Evolutionary conservation across 345 rosid genomes (phyloP), one percentile per base, ranked within the genome.

Genomic region (Murraya koenigii): DNA sequence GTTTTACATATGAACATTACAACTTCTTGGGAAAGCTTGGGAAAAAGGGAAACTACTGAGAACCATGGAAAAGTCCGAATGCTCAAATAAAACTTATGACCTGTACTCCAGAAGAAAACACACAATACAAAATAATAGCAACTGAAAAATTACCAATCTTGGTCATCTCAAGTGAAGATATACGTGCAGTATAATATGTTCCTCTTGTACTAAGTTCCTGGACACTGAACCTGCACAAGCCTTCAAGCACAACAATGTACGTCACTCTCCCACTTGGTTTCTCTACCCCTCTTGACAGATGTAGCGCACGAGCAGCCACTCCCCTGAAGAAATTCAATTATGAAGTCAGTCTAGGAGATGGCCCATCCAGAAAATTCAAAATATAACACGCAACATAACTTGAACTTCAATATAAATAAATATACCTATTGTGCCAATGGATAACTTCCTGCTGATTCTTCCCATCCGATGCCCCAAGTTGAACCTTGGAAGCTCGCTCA

Each of bases 221-320:
- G 75, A 96, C 97, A 72, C 86, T 94, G 86, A 96, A 96, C 78
- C 99, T 88, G 86, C 98, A 90, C 80, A 96, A 82, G 69, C 99
- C 99, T 89, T 96, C 99, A 59, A 96, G 99, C 65, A 96, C 97
- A 74, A 96, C 99, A 74, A 90, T 92, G 84, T 96, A 96, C 0
- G 99, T 96, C 71, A 96, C 97, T 85, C 98, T 92, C 80, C 99
- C 99, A 83, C 99, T 96, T 13, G 99, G 99, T 84, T 96, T 96
- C 88, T 96, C 99, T 84, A 96, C 99, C 66, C 98, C 99, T 85
- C 99, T 90, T 17, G 99, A 96, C 25, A 96, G 88, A 86, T 96
- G 99, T 77, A 96, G 83, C 66, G 99, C 98, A 65, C 98, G 99
- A 78, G 99, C 99, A 20, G 97, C 97, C 72, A 92, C 99, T 77